These are phyloP conservation scores for Eucalyptus guilfoylei DNA, from an alignment of 345 rosid genomes.

Conservation along the genomic window DNA sequence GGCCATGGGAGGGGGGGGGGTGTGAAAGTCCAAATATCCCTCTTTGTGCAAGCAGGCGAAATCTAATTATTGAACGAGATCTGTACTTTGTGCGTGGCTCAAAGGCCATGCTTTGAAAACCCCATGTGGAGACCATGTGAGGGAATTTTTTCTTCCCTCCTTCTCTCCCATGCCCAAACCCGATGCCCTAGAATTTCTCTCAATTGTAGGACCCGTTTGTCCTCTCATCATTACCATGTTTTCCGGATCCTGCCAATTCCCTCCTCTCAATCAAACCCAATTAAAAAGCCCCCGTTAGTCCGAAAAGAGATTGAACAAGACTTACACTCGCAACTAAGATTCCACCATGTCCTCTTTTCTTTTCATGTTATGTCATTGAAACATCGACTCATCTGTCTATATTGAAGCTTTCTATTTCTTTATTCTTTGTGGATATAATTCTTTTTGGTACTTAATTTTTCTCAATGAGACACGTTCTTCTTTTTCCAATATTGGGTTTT, in stretches of 20 bases:
- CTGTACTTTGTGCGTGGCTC: neutral
- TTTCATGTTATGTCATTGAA: neutral
- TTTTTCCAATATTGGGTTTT: neutral
- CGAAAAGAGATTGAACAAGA: neutral
- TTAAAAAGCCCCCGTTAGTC: neutral
- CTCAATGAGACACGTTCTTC: neutral
- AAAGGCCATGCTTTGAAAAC: neutral
- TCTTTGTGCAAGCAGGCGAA: neutral
- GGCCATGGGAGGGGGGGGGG: neutral
- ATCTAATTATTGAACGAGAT: neutral
- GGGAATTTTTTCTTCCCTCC: neutral
- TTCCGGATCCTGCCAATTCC: conserved; percentile 54
- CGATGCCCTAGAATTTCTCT: conserved; percentile 16
- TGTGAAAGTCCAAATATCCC: neutral
- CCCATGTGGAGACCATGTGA: conserved; percentile 58
- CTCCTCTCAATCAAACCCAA: neutral
- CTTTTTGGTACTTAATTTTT: neutral
- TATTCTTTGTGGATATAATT: neutral
- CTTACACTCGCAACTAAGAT: neutral
- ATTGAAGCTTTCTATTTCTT: neutral
- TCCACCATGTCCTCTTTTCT: neutral
- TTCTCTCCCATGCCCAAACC: neutral
- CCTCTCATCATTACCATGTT: conserved; percentile 28
- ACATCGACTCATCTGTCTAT: neutral
- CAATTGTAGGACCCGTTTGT: conserved; percentile 6